Base-by-base conservation (phyloP, 2,329 filamentous ascomycete genomes). In the Biscogniauxia mediterranea region DNA sequence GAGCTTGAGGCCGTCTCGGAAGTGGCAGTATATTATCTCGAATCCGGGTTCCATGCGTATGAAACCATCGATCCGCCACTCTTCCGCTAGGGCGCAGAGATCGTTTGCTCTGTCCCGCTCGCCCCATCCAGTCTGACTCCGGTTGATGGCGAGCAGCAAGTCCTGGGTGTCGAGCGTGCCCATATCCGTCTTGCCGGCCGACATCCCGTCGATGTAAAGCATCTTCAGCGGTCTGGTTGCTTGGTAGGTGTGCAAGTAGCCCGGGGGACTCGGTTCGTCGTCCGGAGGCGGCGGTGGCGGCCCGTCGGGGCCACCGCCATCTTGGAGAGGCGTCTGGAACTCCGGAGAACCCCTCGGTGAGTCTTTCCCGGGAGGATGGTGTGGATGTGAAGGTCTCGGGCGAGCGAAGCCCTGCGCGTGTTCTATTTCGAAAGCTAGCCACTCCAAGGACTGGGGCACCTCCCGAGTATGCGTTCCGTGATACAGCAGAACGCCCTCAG, bases 351-450 rank as follows among this genome's bases (percentile, higher is more conserved):
- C 28, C 17, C 46, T n/a, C 3, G 61, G 61, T 6, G 52, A 38
- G 28, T 49, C 59, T 17, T 57, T 5, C 28, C n/a, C 25, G 5
- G 54, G 32, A 9, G 20, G 17, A 7, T 7, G 50, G 19, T 26
- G 54, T 19, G 32, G 52, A 52, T 54, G 54, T 25, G 56, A 56
- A 23, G 51, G 51, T 21, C 56, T 54, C 52, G 54, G 57, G 19
- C 73, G 72, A 0, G 89, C 86, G 74, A 93, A 92, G 2, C 79
- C 71, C 65, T 89, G 79, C 0, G 89, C 87, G 73, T 93, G 90
- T 68, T 93, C 89, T 3, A 89, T 82, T 71, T 93, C 90, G 69
- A 92, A 93, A 0, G 90, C 90, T 1, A 93, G 78, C 89, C 90
- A 92, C 68, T 92, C 87, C 2, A 80, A 82, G 0, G 80, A 82